phyloP scores from a whole-genome alignment of 495 filamentous ascomycete species.

The Annulohypoxylon stygium region DNA sequence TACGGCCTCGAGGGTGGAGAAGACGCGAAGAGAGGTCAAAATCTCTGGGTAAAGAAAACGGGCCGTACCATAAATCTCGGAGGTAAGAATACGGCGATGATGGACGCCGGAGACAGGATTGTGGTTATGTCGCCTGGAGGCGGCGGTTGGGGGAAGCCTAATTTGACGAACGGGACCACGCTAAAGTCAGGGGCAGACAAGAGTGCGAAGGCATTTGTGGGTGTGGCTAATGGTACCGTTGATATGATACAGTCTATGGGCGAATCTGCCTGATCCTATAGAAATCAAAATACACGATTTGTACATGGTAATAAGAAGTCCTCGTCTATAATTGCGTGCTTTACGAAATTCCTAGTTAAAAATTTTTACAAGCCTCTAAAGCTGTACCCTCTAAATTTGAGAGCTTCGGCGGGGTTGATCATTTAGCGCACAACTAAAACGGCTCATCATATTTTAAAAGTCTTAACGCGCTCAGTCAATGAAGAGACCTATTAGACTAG shows the following conservation, averaged over 20 bases:
- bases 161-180: not conserved
- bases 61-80: constrained; percentile 76
- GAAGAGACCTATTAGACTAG: too few relatives aligned
- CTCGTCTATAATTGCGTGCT: too few relatives aligned
- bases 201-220: constrained; percentile 1
- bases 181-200: not conserved
- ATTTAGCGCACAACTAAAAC: too few relatives aligned
- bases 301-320: too few relatives aligned
- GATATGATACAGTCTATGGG: constrained; percentile 14
- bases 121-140: constrained; percentile 76
- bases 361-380: too few relatives aligned
- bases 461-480: too few relatives aligned
- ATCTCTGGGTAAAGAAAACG: constrained; percentile 76
- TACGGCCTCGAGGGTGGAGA: constrained; percentile 90
- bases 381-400: too few relatives aligned
- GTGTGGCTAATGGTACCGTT: constrained; percentile 1
- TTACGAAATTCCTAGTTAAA: too few relatives aligned
- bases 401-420: too few relatives aligned
- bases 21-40: constrained; percentile 80
- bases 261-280: not conserved
- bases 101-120: constrained; percentile 88
- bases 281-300: too few relatives aligned
- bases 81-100: constrained; percentile 89
- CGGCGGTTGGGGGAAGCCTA: constrained; percentile 73
- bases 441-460: too few relatives aligned